Percentiles rank a stretch among this genome's conserved stretches.
phyloP scores from a whole-genome alignment of 495 filamentous ascomycete species.

The Xylaria bambusicola region DNA sequence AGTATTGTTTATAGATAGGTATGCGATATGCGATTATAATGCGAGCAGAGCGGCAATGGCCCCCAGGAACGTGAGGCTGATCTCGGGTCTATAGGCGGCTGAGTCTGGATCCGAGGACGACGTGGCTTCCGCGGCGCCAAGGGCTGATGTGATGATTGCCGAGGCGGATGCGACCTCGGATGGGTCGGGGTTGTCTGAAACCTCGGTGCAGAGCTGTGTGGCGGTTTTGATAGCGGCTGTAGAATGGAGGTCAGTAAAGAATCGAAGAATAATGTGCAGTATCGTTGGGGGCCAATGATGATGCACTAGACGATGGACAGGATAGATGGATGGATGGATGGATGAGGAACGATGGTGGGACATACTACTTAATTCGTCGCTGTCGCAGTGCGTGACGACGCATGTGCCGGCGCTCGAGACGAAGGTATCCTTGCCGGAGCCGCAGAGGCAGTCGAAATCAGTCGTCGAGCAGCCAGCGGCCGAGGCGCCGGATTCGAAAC shows the following conservation, averaged over 20 bases:
- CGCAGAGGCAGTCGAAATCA: conserved; percentile 33
- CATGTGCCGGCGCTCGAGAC: conserved; percentile 23
- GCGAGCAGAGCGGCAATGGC: conserved; percentile 22
- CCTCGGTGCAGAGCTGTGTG: conserved; percentile 30
- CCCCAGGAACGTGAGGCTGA: conserved; percentile 29
- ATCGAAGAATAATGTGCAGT: no score
- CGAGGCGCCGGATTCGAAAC: conserved; percentile 21
- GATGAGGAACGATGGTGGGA: no score
- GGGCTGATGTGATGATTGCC: conserved; percentile 26
- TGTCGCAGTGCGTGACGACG: conserved; percentile 22
- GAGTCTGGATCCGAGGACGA: conserved; percentile 22
- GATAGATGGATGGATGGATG: no score
- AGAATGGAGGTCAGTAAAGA: conserved; percentile 17
- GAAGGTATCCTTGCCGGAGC: conserved; percentile 17
- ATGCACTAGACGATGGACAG: no score
- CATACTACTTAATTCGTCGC: conserved; percentile 29
- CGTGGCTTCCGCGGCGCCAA: conserved; percentile 26
- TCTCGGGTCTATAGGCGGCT: conserved; percentile 23
- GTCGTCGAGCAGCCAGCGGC: conserved; percentile 26
- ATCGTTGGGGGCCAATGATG: no score
- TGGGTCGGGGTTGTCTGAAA: conserved; percentile 25
- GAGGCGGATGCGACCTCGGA: conserved; percentile 34
- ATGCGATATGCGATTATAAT: no score
- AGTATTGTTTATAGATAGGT: background rate
- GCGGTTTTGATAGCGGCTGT: conserved; percentile 25